phyloP scores from a whole-genome alignment of 1,284 basidiomycete species.

The Cryptococcus floricola region DNA sequence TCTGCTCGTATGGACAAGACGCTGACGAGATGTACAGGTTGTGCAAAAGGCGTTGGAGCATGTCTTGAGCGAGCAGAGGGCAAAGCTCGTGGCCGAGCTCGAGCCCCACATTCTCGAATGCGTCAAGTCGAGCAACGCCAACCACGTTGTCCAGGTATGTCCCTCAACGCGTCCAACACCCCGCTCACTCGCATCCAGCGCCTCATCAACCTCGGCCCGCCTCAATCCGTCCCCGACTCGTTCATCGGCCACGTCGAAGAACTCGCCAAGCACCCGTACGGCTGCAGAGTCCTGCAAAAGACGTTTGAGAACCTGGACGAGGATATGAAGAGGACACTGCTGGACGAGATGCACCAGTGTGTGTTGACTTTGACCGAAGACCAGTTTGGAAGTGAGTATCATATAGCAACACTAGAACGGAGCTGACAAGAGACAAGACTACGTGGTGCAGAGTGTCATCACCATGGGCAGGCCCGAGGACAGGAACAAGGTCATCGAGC shows the following conservation, averaged over 20 bases:
- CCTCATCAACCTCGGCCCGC: constrained; percentile 72
- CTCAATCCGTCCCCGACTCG: constrained; percentile 67
- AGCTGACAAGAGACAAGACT: constrained; percentile 56
- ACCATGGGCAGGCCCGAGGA: constrained; percentile 72
- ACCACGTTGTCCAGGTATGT: constrained; percentile 68
- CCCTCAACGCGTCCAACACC: constrained; percentile 1
- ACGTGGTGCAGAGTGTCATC: constrained; percentile 91
- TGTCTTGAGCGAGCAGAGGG: constrained; percentile 72
- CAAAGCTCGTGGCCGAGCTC: constrained; percentile 70
- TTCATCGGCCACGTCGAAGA: constrained; percentile 82
- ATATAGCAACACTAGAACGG: not conserved
- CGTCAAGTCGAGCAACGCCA: constrained; percentile 90
- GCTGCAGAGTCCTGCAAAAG: constrained; percentile 91
- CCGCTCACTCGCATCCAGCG: constrained; percentile 20
- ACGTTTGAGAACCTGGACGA: constrained; percentile 81
- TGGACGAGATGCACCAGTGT: constrained; percentile 79
- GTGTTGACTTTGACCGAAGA: constrained; percentile 72
- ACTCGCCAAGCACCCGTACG: constrained; percentile 85
- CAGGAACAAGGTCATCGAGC: constrained; percentile 62
- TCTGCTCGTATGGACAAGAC: not conserved
- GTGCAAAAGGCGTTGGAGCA: constrained; percentile 74
- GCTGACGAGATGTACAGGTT: constrained; percentile 19
- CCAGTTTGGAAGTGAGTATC: constrained; percentile 70
- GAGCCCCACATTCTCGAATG: constrained; percentile 78
- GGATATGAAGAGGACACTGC: constrained; percentile 63